Evolutionary conservation across 139 green algal species (phyloP).

Genomic region (Trebouxia sp.): DNA sequence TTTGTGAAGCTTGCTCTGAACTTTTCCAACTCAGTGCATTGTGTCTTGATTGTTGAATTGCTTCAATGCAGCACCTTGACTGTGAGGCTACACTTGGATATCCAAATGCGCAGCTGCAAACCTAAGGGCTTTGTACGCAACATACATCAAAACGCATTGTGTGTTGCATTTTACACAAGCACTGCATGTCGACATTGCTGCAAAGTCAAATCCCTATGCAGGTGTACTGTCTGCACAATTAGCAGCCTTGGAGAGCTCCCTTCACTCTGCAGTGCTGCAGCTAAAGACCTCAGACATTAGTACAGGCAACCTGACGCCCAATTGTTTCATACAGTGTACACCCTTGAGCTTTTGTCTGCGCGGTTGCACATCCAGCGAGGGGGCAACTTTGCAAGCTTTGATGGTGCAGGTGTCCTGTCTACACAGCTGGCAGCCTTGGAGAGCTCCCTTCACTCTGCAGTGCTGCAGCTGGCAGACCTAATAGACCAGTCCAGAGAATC

Average conservation of each 20-base stretch:
- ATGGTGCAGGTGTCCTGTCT: not conserved
- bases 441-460: not conserved
- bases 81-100: no score
- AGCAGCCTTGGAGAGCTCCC: not conserved
- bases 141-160: no score
- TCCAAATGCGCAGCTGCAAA: no score
- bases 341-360: not conserved
- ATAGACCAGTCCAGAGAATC: not conserved
- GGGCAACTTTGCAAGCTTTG: not conserved
- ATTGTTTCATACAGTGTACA: not conserved
- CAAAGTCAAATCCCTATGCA: not conserved
- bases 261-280: not conserved
- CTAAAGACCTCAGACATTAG: constrained; percentile 11
- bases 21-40: no score
- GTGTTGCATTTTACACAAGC: no score
- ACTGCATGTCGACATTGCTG: not conserved
- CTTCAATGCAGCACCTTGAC: no score
- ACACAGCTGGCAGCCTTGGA: not conserved
- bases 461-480: not conserved
- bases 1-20: no score
- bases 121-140: no score
- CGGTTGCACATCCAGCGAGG: not conserved
- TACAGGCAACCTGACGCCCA: not conserved
- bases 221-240: constrained; percentile 5
- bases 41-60: no score